phyloP scores from a whole-genome alignment of 31 red algal species.

The Endocladia muricata region DNA sequence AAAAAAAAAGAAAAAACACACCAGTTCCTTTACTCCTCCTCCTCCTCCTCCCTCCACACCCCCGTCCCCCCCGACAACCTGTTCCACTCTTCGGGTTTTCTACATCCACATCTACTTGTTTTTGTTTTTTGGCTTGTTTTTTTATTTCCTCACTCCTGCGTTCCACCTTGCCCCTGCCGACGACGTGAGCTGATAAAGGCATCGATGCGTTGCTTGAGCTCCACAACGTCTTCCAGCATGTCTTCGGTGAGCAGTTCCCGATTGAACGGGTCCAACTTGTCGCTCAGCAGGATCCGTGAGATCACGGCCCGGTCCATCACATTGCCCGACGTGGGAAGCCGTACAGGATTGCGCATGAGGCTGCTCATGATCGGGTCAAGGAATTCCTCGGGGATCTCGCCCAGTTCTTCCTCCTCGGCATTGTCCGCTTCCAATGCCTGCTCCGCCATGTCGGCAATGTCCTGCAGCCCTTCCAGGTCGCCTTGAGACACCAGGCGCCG shows the following conservation, averaged over 20 bases:
- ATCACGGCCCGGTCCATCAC: constrained; percentile 93
- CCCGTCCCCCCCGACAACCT: too few relatives aligned
- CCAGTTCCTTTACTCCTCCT: too few relatives aligned
- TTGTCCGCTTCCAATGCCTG: constrained; percentile 53
- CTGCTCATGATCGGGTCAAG: constrained; percentile 95
- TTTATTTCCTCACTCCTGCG: neutral
- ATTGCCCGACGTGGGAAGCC: constrained; percentile 88
- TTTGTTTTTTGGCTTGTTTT: neutral
- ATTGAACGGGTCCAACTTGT: constrained; percentile 98
- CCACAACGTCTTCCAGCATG: constrained; percentile 75
- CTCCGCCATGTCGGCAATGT: constrained; percentile 30
- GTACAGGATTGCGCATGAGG: constrained; percentile 93
- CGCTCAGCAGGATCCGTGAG: constrained; percentile 88
- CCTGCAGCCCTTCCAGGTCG: constrained; percentile 39
- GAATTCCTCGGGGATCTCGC: constrained; percentile 94
- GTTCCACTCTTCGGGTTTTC: too few relatives aligned
- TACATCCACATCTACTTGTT: neutral
- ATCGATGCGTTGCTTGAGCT: constrained; percentile 77
- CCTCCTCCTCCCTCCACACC: too few relatives aligned
- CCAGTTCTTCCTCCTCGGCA: constrained; percentile 78
- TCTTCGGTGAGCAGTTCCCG: constrained; percentile 85
- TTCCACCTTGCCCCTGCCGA: neutral
- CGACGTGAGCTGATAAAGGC: constrained; percentile 30
- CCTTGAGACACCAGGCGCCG: constrained; percentile 28
- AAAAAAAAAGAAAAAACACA: too few relatives aligned